Base-by-base conservation (phyloP, 805 yeast genomes). In the Brettanomyces naardenensis region DNA sequence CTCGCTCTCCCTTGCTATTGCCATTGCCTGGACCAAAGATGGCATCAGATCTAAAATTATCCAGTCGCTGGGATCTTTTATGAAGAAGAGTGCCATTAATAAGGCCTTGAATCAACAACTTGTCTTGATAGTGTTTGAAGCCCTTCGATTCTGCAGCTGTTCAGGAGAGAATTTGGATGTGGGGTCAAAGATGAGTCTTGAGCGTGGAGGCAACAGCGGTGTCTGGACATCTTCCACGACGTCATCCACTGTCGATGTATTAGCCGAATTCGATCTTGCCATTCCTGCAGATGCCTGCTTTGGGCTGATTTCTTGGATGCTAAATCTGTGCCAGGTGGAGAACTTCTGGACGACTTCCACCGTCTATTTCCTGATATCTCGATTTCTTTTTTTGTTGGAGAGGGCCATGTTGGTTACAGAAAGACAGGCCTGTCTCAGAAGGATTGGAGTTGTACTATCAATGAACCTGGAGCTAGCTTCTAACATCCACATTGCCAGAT, bases 71-170 rank as follows among this genome's bases (percentile, higher is more conserved):
- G 40, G 41, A 15, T 32, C 27, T 5, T 40, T 35, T n/a, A 34
- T 45, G 32, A 36, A 40, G 3, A 37, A 40, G 31, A 33, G 20
- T 5, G 22, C 34, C 4, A 29, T 35, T 6, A 44, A 42, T 17
- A 5, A 28, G 4, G 30, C 33, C 14, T n/a, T 54, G 3, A 42
- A 38, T 15, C 48, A 50, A 6, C 66, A 61, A 29, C 19, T 52
- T 2, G 21, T 53, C 1, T 41, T 70, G 10, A 61, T 66, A 4
- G 50, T 68, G 1, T 47, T 51, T 26, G 66, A 67, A 28, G 46
- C 69, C 17, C 34, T 76, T 4, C 50, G 53, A 18, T 46, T 62
- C 18, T 60, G 68, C 13, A 76, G 75, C 42, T 53, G 66, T 15
- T 34, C 42, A 10, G 50, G 43, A 25, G 3, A 4, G 4, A 26